Evolutionary conservation across 345 rosid species (phyloP), one percentile per base, ranked within the genome.

Genomic region (Clausena lansium): DNA sequence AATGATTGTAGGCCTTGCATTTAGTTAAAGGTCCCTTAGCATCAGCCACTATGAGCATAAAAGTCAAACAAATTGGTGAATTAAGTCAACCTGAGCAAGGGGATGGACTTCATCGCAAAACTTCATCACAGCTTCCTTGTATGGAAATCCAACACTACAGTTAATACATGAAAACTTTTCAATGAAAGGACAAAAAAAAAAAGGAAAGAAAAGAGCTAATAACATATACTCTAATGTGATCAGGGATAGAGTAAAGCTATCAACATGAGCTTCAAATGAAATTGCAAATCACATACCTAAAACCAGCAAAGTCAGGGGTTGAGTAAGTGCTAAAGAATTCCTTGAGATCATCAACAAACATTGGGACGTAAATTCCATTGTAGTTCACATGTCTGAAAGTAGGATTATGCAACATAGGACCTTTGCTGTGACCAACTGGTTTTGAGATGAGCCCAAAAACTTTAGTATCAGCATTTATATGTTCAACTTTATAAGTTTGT

Each of bases 351-450:
- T 90, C 94, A 33, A 90, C 88, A 62, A 87, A 84, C 87, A 88
- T 87, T 32, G 91, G 94, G 52, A 90, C 87, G 75, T 90, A 88
- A 70, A 85, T 61, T 54, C 89, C 92, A 73, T 88, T 90, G 76
- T 70, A 84, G 73, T 83, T 80, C 30, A 72, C 80, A 35, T 81
- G 87, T 82, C 88, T 86, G 80, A 90, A 71, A 66, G 89, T 80
- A 50, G 92, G 89, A 80, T 90, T 90, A 68, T 87, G 91, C 86
- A 90, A 73, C n/a, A 90, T 32, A 15, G 91, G 92, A 33, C 92
- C 90, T 84, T 90, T 88, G 83, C 92, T 90, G 79, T 90, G 94
- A 67, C 88, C 65, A 19, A 90, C 87, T 11, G 92, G 94, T 75
- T 90, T 90, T 9, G 92, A 89, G 65, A 88, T 73, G 27, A 88